Base-by-base conservation (phyloP, 176 grass and related monocot species). In the Lolium perenne region DNA sequence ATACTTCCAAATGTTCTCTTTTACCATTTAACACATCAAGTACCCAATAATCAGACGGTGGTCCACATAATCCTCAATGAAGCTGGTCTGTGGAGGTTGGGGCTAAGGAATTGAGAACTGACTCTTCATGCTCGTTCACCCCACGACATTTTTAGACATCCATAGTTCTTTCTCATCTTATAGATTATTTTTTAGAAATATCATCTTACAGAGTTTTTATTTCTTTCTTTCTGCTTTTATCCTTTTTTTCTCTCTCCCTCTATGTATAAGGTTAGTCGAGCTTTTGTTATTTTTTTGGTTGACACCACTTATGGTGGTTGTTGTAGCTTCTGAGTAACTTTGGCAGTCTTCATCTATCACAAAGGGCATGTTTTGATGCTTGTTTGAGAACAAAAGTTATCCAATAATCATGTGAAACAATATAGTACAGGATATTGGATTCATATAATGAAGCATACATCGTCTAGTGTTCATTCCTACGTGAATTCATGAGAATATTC, bases 1-100 rank as follows among this genome's bases (percentile, higher is more conserved):
- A 86, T 70, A 72, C 83, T 40, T 65, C 12, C 22, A 71, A 55
- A 66, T 62, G 41, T 38, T 43, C 49, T 82, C 10, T 16, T 55
- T 82, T 22, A 62, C 21, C 40, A 55, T 83, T 49, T 47, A 51
- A 21, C 8, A 49, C 25, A 50, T 14, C 62, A 56, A 53, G 14
- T 49, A 12, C 4, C 11, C 22, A 85, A 57, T 55, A 80, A 58
- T 82, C 18, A 46, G 23, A 75, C 3, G 23, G 47, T 26, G 47
- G 47, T 75, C 47, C 22, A 53, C 47, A 75, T 15, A 75, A 51
- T 51, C 22, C 72, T 51, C 22, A 53, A 3, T 29, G 72, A 75
- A 75, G 72, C 22, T 75, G 47, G 8, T 75, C 15, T 53, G 23
- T 75, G 48, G 47, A 32, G 48, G 72, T 75, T 32, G 47, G 72